Conservation (phyloP, 2,329 filamentous ascomycete species). For the Aspergillus melleus region DNA sequence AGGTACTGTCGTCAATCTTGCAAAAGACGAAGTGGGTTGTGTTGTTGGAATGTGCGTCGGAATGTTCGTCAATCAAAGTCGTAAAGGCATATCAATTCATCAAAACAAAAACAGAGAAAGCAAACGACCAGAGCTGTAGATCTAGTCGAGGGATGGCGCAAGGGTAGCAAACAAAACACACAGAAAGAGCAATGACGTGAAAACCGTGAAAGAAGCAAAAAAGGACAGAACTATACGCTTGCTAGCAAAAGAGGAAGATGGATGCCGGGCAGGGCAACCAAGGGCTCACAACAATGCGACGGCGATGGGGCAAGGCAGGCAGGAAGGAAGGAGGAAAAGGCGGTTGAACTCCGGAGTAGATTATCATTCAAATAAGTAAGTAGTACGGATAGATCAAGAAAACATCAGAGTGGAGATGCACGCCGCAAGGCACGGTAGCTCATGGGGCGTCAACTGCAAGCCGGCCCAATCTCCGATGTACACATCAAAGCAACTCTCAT, state of each 20-base stretch:
- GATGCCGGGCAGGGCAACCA: slow-evolving; percentile 6
- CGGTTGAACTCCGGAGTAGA: slow-evolving; percentile 11
- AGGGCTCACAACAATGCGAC: slow-evolving; percentile 16
- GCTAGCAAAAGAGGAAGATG: slow-evolving; percentile 14
- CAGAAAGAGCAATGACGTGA: slow-evolving; percentile 4
- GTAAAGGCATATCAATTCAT: slow-evolving; percentile 38
- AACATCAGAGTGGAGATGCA: slow-evolving; percentile 28
- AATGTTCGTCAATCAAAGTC: slow-evolving; percentile 32
- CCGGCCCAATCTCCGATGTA: slow-evolving; percentile 31
- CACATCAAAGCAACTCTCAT: slow-evolving; percentile 32
- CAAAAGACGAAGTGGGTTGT: slow-evolving; percentile 5
- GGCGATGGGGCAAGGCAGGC: slow-evolving; percentile 8
- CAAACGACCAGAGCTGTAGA: slow-evolving; percentile 10
- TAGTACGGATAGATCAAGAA: slow-evolving; percentile 14
- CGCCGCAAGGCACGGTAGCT: slow-evolving; percentile 24
- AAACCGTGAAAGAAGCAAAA: slow-evolving; percentile 6
- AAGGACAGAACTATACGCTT: slow-evolving; percentile 17
- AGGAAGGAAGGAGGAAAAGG: slow-evolving; percentile 5
- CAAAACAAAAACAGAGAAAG: slow-evolving; percentile 26
- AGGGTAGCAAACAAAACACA: slow-evolving; percentile 12
- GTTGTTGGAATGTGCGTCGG: slow-evolving; percentile 25
- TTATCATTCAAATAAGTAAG: slow-evolving; percentile 19
- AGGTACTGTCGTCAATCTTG: slow-evolving; percentile 9
- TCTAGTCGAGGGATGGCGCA: slow-evolving; percentile 21
- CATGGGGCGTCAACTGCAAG: slow-evolving; percentile 25